Base-by-base conservation (phyloP, 1,284 basidiomycete genomes). In the Golubevia pallescens region DNA sequence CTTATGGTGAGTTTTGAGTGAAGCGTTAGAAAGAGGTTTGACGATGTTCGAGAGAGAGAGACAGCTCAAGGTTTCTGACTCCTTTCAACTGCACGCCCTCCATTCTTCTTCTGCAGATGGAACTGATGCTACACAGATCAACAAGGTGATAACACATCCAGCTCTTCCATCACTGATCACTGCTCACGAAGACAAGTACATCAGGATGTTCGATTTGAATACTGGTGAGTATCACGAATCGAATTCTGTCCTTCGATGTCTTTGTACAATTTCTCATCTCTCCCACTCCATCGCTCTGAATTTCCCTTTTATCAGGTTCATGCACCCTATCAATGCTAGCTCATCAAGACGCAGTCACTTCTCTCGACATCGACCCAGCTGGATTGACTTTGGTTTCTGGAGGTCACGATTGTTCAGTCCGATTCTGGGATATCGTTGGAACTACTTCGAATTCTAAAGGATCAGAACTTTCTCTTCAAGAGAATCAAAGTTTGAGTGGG, bases 151-250 rank as follows among this genome's bases (percentile, higher is more conserved):
- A 51, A 94, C 94, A 56, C 94, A 97, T 87, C 94, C 95, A 10
- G 95, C 93, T 1, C 91, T 95, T 88, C 90, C 93, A 1, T 87
- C 95, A 24, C 89, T 98, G 58, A 90, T 96, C 42, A 93, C 93
- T 14, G 96, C 91, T 0, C 93, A 97, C 84, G 95, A 98, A 86
- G 95, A 98, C 87, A 94, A 94, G 74, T 92, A 91, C 80, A 93
- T 98, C 74, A 90, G 93, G 34, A 90, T 97, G 66, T 97, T 93
- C 86, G 94, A 97, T 86, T 89, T 93, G 59, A 87, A 88, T 42
- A 92, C 92, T 69, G 92, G 95, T 93, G 73, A n/a, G n/a, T n/a
- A n/a, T n/a, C n/a, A n/a, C n/a, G n/a, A n/a, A n/a, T n/a, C n/a
- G n/a, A n/a, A n/a, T n/a, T n/a, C n/a, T n/a, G n/a, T n/a, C n/a